Conservation (phyloP, 768 basidiomycete genomes). For the Cystofilobasidium capitatum region DNA sequence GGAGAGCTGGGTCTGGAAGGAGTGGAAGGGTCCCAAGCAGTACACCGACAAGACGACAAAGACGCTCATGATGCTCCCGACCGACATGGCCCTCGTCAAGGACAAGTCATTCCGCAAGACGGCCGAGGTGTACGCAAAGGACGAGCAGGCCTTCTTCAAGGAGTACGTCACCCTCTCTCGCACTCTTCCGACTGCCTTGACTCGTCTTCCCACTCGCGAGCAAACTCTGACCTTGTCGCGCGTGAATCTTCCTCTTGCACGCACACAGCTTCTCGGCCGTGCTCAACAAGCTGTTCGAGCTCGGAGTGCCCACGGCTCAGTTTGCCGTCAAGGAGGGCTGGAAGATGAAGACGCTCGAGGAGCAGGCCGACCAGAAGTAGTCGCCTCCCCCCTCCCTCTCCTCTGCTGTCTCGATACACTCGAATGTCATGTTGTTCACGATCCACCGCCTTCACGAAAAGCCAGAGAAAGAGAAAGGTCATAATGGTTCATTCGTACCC, state of each 20-base stretch:
- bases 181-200: background rate
- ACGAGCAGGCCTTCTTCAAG: conserved; percentile 79
- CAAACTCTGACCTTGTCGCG: background rate
- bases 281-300: conserved; percentile 72
- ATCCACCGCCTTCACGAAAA: no score
- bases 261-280: conserved; percentile 64
- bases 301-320: conserved; percentile 79
- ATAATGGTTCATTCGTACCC: no score
- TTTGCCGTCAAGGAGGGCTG: conserved; percentile 61
- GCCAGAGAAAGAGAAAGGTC: no score
- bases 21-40: conserved; percentile 60
- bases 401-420: no score
- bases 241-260: background rate
- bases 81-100: conserved; percentile 55
- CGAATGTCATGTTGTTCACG: no score
- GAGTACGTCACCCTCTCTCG: conserved; percentile 53
- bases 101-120: conserved; percentile 89
- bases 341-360: conserved; percentile 52
- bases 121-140: conserved; percentile 75
- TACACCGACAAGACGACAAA: conserved; percentile 83
- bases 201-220: background rate
- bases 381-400: no score
- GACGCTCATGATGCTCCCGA: conserved; percentile 92
- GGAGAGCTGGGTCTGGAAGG: conserved; percentile 86
- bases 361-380: conserved; percentile 34